Evolutionary conservation across 202 grass and related monocot genomes (phyloP).

Genomic region (Zoysia matrella): DNA sequence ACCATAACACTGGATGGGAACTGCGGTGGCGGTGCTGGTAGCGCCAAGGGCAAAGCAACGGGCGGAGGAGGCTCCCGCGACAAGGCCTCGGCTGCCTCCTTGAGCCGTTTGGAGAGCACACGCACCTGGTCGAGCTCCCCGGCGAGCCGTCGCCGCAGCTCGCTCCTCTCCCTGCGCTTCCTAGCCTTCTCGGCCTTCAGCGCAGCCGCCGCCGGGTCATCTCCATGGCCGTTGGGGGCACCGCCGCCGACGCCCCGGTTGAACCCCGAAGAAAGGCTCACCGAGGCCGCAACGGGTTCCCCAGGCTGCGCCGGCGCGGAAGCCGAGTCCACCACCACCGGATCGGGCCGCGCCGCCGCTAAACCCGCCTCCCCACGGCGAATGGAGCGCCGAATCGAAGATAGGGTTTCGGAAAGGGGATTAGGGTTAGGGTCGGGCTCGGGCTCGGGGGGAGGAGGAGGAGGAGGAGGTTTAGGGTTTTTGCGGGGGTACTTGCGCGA

Average conservation of each 20-base stretch:
- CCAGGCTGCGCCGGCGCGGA: background rate
- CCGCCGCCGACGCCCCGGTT: background rate
- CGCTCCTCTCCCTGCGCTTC: slow-evolving; percentile 65
- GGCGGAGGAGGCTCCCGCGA: slow-evolving; percentile 29
- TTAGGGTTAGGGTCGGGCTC: slow-evolving; percentile 25
- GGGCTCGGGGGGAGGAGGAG: slow-evolving; percentile 25
- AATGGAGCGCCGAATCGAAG: slow-evolving; percentile 45
- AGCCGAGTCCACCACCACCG: slow-evolving; percentile 13
- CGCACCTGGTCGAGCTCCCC: slow-evolving; percentile 88
- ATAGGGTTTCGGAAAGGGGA: slow-evolving; percentile 50
- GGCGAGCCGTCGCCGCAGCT: slow-evolving; percentile 67
- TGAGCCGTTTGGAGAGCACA: slow-evolving; percentile 63
- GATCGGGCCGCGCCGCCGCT: slow-evolving; percentile 28
- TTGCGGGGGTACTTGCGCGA: slow-evolving; percentile 74
- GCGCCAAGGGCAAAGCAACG: slow-evolving; percentile 18
- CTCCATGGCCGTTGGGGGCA: slow-evolving; percentile 51
- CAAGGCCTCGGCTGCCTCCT: slow-evolving; percentile 46
- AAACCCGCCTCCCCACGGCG: slow-evolving; percentile 32
- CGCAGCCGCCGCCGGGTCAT: slow-evolving; percentile 38
- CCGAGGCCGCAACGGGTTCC: slow-evolving; percentile 33
- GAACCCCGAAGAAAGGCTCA: slow-evolving; percentile 47
- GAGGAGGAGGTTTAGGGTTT: slow-evolving; percentile 23
- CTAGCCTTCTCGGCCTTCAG: slow-evolving; percentile 54
- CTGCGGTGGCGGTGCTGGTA: slow-evolving; percentile 42
- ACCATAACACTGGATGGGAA: slow-evolving; percentile 55